A percentile compares a stretch with the other conserved stretches of the same genome.
Conservation (phyloP, 495 filamentous ascomycete genomes). For the Trichoderma virens region DNA sequence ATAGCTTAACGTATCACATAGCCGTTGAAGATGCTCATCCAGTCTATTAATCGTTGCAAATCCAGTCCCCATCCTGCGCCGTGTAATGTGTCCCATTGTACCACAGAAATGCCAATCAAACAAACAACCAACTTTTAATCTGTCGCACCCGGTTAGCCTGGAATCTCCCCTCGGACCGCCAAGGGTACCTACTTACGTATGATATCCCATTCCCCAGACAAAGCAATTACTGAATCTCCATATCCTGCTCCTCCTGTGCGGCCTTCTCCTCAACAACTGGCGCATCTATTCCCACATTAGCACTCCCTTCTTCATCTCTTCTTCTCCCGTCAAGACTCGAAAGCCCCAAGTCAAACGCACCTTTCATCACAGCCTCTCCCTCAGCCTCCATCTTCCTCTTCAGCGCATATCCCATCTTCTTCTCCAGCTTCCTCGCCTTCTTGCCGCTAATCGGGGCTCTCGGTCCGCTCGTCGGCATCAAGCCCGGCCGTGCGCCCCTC, state of each 20-base stretch:
- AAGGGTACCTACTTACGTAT: neutral
- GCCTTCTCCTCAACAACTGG: neutral
- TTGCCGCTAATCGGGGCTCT: conserved; percentile 31
- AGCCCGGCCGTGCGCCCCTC: conserved; percentile 30
- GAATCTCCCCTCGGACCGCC: neutral
- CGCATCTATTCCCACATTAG: conserved; percentile 7
- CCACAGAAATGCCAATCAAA: conserved; percentile 2
- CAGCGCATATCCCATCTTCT: conserved; percentile 29
- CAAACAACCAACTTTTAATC: neutral
- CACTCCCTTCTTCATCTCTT: neutral
- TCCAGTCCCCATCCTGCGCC: neutral
- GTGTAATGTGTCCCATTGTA: neutral
- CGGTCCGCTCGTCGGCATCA: conserved; percentile 38
- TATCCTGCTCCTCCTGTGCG: neutral
- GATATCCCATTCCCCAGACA: neutral
- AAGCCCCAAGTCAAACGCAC: conserved; percentile 9
- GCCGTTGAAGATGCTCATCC: neutral
- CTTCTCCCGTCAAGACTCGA: conserved; percentile 3
- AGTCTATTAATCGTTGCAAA: neutral
- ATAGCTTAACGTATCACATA: neutral
- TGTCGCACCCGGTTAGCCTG: neutral
- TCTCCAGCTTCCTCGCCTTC: conserved; percentile 37
- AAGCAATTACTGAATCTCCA: conserved; percentile 6
- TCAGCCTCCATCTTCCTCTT: conserved; percentile 16
- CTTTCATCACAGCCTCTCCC: conserved; percentile 19